Evolutionary conservation across 2,329 filamentous ascomycete species (phyloP), one percentile per base, ranked within the genome.

Genomic region (Lasiodiplodia citricola): DNA sequence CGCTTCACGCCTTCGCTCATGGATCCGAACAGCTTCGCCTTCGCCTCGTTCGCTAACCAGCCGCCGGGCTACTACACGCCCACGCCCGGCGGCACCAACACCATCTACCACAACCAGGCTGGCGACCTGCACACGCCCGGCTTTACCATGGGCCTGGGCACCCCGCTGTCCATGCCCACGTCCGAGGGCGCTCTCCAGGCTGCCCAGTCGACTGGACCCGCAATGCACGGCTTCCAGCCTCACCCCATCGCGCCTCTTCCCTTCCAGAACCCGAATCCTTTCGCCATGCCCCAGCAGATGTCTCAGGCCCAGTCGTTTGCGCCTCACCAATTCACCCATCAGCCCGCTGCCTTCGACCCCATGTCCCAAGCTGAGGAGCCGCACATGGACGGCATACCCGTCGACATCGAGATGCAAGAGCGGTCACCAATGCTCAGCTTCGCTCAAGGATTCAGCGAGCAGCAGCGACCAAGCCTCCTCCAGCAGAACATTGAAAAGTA

Each of bases 1-100:
- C 88, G 92, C 72, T 94, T 97, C 76, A 97, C 94, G 2, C 93
- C 94, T 4, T 96, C 94, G 25, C 84, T 97, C 68, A 87, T 98
- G 77, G 95, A 98, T 77, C 90, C 93, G 21, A 93, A 91, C 78
- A 92, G 92, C 37, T 93, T 93, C 78, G 88, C 89, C 28, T 97
- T 97, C 80, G 86, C 89, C 70, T 86, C 87, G 68, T 95, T 97
- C 76, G 89, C 91, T 72, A 93, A 92, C 79, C 92, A 94, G 72
- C 88, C 91, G 56, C 88, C 92, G 18, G 92, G 91, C 16, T 96
- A 96, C 80, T 97, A 97, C 80, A 94, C 93, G 8, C 92, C 94
- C 2, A 96, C 93, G 1, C 92, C 93, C 2, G 92, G 92, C 71
- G 92, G 91, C 56, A 91, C 90, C 71, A 93, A 91, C 76, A 91